A percentile compares a stretch with the other conserved stretches of the same genome.
Evolutionary conservation across 352 stramenopile species (phyloP).

Genomic region (Ophiocytium majus): DNA sequence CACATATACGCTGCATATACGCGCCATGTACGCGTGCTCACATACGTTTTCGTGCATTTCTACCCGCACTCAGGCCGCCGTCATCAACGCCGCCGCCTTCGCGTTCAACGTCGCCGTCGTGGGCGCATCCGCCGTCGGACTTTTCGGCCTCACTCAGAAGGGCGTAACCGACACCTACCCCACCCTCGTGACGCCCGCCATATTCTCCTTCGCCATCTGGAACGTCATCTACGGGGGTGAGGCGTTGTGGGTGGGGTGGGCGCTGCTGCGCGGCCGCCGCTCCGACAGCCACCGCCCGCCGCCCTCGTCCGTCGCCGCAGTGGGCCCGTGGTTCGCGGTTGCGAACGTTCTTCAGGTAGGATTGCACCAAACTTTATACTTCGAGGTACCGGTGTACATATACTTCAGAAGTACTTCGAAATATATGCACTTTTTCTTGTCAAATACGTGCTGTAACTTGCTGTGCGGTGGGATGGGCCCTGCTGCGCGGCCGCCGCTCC

Average conservation of each 20-base stretch:
- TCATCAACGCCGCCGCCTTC: conserved; percentile 27
- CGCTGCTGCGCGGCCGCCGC: conserved; percentile 24
- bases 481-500: conserved; percentile 17
- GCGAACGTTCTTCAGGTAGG: conserved; percentile 38
- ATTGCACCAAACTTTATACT: no score
- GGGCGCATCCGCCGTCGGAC: conserved; percentile 26
- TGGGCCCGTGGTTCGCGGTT: conserved; percentile 49
- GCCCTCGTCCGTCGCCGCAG: conserved; percentile 26
- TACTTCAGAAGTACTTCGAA: no score
- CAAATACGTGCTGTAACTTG: no score
- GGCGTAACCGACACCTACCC: conserved; percentile 32
- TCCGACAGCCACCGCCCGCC: no score
- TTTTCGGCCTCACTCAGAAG: conserved; percentile 29
- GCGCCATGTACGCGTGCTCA: no score
- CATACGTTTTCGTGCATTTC: no score
- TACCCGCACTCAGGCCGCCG: no score
- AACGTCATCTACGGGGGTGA: conserved; percentile 42
- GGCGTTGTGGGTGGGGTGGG: conserved; percentile 45
- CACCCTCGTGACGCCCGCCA: conserved; percentile 49
- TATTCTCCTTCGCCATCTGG: conserved; percentile 50
- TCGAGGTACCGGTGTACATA: no score
- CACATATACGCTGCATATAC: no score
- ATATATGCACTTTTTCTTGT: no score
- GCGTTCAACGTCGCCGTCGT: conserved; percentile 48
- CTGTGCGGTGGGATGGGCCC: conserved; percentile 47